Evolutionary conservation across 2,329 filamentous ascomycete species (phyloP).

Genomic region (Samsoniella hepiali): DNA sequence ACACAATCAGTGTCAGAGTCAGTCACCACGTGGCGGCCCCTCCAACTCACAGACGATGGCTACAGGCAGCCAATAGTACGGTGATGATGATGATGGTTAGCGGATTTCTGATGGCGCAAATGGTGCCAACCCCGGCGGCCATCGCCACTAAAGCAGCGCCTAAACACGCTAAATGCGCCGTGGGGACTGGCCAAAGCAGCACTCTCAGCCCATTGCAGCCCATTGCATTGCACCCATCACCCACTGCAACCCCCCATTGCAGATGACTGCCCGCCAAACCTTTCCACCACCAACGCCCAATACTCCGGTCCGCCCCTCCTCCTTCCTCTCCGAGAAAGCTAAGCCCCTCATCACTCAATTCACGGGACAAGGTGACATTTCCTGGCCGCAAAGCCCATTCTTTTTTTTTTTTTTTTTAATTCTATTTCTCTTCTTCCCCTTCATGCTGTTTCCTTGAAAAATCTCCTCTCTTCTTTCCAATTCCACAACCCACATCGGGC

Average conservation of each 20-base stretch:
- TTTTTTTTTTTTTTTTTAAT: neutral
- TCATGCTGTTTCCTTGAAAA: neutral
- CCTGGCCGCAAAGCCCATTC: conserved; percentile 1
- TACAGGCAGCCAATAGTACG: no score
- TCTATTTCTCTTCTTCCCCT: neutral
- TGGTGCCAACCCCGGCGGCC: no score
- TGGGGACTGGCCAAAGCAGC: neutral
- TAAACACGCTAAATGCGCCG: neutral
- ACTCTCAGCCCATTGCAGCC: neutral
- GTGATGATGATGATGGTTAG: no score
- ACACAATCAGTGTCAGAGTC: neutral
- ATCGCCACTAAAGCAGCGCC: neutral
- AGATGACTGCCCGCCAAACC: neutral
- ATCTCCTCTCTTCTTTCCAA: neutral
- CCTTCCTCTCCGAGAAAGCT: conserved; percentile 6
- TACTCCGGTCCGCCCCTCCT: neutral
- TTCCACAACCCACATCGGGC: neutral
- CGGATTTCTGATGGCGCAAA: no score
- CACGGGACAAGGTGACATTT: neutral
- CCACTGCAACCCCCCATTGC: neutral
- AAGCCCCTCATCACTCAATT: conserved; percentile 4
- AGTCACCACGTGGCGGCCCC: neutral
- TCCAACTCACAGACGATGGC: no score
- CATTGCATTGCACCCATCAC: neutral
- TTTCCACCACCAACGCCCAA: neutral